phyloP scores from a whole-genome alignment of 176 grass and related monocot genomes.

The Leersia perrieri region DNA sequence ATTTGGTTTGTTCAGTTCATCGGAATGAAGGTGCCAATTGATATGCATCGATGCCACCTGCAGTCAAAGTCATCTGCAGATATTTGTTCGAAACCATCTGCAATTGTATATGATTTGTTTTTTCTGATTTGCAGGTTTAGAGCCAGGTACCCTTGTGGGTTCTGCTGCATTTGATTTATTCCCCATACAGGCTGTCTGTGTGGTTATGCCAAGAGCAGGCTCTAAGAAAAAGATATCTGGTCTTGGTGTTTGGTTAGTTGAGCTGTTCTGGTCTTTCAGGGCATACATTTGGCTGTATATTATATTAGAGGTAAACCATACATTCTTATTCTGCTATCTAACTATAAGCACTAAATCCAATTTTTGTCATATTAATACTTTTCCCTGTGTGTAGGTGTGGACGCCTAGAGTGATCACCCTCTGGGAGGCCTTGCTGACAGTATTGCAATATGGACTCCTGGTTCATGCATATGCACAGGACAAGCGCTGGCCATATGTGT shows the following conservation, averaged over 20 bases:
- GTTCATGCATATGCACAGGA: conserved; percentile 93
- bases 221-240: conserved; percentile 88
- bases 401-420: conserved; percentile 79
- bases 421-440: conserved; percentile 79
- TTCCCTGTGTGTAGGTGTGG: conserved; percentile 54
- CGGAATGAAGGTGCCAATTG: too few species aligned
- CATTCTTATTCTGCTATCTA: conserved; percentile 7
- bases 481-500: conserved; percentile 83
- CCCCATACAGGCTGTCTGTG: conserved; percentile 85
- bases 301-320: conserved; percentile 70
- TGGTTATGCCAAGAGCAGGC: conserved; percentile 67
- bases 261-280: conserved; percentile 89
- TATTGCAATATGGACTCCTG: conserved; percentile 80
- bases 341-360: background rate
- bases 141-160: conserved; percentile 85
- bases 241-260: conserved; percentile 85
- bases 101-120: background rate
- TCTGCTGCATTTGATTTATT: conserved; percentile 92
- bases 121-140: conserved; percentile 55
- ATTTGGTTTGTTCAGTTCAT: too few species aligned
- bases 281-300: conserved; percentile 88
- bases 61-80: too few species aligned
- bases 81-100: background rate
- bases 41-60: too few species aligned
- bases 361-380: conserved; percentile 6